phyloP scores from a whole-genome alignment of 176 grass and related monocot species.

The Neostapfia colusana region DNA sequence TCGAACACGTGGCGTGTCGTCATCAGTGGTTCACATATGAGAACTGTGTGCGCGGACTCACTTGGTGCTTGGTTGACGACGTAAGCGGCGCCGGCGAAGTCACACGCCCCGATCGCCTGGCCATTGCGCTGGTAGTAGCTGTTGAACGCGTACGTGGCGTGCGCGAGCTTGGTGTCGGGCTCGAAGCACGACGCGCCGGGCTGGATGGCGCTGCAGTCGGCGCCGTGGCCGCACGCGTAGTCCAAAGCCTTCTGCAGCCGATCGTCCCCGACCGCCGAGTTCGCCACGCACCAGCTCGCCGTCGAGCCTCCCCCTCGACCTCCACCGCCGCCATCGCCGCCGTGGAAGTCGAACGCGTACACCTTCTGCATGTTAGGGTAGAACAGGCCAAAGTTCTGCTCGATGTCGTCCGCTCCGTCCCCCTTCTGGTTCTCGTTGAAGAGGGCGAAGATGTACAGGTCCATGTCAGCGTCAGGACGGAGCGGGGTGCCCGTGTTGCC shows the following conservation, averaged over 20 bases:
- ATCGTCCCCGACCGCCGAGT: conserved; percentile 2
- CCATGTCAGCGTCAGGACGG: conserved; percentile 40
- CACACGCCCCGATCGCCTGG: conserved; percentile 26
- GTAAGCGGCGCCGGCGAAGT: conserved; percentile 38
- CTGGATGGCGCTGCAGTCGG: conserved; percentile 21
- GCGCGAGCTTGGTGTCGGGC: conserved; percentile 38
- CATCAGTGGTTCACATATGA: no score
- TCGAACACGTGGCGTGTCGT: no score
- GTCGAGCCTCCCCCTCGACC: no score
- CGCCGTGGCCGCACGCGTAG: conserved; percentile 35
- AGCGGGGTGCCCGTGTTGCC: conserved; percentile 54
- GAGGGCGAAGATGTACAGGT: conserved; percentile 62
- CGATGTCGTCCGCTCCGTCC: conserved; percentile 25
- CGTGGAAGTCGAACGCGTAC: conserved; percentile 55
- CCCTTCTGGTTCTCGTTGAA: conserved; percentile 84
- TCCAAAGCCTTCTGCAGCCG: conserved; percentile 40
- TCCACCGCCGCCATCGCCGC: not conserved
- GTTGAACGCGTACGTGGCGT: conserved; percentile 49
- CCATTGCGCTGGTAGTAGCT: conserved; percentile 42
- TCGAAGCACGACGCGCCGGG: conserved; percentile 39
- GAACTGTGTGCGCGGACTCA: not conserved
- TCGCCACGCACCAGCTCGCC: conserved; percentile 46
- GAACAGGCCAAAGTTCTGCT: conserved; percentile 72
- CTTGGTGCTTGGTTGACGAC: conserved; percentile 19
- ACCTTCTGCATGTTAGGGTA: conserved; percentile 55